These are phyloP conservation scores for Populus deltoides DNA, from an alignment of 345 rosid genomes.

Conservation along the genomic window DNA sequence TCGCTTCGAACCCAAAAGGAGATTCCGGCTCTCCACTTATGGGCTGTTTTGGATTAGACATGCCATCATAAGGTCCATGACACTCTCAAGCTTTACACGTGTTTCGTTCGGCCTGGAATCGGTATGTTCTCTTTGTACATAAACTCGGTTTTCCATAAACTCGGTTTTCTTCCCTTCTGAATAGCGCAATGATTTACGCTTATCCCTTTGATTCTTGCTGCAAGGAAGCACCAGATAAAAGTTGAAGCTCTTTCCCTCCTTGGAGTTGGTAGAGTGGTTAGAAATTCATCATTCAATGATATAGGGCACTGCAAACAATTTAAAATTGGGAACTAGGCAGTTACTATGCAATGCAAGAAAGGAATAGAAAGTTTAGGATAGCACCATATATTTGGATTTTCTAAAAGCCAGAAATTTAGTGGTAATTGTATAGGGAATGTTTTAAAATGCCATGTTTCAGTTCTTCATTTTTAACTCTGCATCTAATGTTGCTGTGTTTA, in stretches of 20 bases:
- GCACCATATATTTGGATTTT: neutral
- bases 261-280: neutral
- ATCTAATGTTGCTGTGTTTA: neutral
- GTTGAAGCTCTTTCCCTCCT: neutral
- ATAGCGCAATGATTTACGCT: neutral
- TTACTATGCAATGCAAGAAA: neutral
- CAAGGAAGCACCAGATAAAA: neutral
- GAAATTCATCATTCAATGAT: neutral
- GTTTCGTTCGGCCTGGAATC: constrained; percentile 92
- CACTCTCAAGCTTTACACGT: constrained; percentile 75
- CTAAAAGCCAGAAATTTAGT: neutral
- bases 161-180: constrained; percentile 4
- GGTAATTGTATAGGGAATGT: neutral
- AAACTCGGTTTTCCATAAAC: constrained; percentile 7
- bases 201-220: neutral
- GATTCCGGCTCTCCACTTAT: constrained; percentile 76
- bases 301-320: neutral
- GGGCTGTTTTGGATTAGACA: constrained; percentile 93
- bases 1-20: constrained; percentile 82
- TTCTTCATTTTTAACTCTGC: neutral
- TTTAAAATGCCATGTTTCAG: neutral
- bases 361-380: neutral
- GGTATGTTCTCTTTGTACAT: constrained; percentile 36
- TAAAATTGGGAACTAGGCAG: neutral
- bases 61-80: constrained; percentile 84